These are phyloP conservation scores for Falciphora oryzae DNA, from an alignment of 2,329 filamentous ascomycete genomes.

Conservation along the genomic window DNA sequence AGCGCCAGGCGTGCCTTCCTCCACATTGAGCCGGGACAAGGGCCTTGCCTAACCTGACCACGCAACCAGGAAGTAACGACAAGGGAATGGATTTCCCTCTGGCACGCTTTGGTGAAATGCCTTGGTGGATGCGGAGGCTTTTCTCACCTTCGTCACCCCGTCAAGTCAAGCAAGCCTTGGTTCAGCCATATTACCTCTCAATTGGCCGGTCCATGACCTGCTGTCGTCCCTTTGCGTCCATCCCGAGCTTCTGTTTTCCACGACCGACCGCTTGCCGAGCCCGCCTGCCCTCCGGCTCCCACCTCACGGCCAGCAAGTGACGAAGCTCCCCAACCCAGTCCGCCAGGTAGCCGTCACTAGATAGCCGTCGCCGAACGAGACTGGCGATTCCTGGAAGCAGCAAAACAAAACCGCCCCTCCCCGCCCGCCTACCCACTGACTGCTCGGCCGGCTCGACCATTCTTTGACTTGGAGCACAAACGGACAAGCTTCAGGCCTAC, in stretches of 20 bases:
- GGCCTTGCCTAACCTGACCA: slow-evolving; percentile 6
- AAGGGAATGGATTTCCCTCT: slow-evolving; percentile 9
- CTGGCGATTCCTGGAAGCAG: not conserved
- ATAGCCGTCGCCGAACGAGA: not conserved
- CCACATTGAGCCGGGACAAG: slow-evolving; percentile 7
- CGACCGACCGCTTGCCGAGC: not conserved
- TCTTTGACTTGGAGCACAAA: not conserved
- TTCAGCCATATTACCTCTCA: not conserved
- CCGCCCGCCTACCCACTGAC: too few relatives aligned
- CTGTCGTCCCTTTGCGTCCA: not conserved
- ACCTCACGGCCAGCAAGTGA: not conserved
- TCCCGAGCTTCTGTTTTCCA: not conserved
- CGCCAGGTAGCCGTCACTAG: too few relatives aligned
- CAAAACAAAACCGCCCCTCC: not conserved
- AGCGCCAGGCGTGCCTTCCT: slow-evolving; percentile 6
- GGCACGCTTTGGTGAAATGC: slow-evolving; percentile 7
- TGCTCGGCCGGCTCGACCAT: slow-evolving; percentile 3
- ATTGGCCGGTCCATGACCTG: not conserved
- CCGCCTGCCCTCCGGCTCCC: not conserved
- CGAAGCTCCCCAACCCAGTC: not conserved
- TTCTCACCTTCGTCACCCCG: slow-evolving; percentile 7
- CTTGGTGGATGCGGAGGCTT: slow-evolving; percentile 8
- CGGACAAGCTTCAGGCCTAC: not conserved
- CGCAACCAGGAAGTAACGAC: slow-evolving; percentile 9
- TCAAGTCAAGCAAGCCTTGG: not conserved